phyloP scores from a whole-genome alignment of 2,329 filamentous ascomycete species.

The Biscogniauxia sp. region DNA sequence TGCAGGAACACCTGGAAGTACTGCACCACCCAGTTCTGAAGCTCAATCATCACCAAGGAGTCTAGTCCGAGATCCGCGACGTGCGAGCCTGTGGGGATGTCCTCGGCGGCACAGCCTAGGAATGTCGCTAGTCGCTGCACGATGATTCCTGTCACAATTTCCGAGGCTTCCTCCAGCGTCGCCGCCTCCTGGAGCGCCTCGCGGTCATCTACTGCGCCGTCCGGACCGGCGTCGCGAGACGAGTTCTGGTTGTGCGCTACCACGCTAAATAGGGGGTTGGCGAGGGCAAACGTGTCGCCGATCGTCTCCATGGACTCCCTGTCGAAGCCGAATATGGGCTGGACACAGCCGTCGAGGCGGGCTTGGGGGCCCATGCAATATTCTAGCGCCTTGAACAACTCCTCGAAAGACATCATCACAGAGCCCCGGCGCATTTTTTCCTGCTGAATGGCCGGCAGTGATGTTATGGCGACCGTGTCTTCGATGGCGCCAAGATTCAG shows the following conservation, averaged over 20 bases:
- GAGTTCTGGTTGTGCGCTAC: no score
- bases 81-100: conserved; percentile 3
- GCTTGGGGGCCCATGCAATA: neutral
- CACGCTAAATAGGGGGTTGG: no score
- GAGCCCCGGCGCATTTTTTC: neutral
- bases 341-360: no score
- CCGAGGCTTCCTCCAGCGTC: conserved; percentile 12
- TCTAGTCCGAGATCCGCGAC: conserved; percentile 9
- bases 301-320: no score
- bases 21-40: conserved; percentile 16
- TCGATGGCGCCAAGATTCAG: conserved; percentile 16
- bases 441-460: neutral
- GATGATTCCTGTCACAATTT: conserved; percentile 4
- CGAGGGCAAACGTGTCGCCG: no score
- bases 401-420: neutral
- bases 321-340: no score
- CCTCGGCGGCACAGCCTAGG: conserved; percentile 10
- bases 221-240: no score
- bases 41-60: conserved; percentile 17
- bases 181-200: neutral
- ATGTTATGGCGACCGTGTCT: neutral
- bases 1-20: conserved; percentile 16
- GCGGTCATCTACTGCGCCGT: no score
- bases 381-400: conserved; percentile 2
- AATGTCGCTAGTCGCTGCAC: conserved; percentile 10